A percentile compares a stretch with the other conserved stretches of the same genome.
Conservation (phyloP, 2,329 filamentous ascomycete species). For the Cyphellophora europaea region DNA sequence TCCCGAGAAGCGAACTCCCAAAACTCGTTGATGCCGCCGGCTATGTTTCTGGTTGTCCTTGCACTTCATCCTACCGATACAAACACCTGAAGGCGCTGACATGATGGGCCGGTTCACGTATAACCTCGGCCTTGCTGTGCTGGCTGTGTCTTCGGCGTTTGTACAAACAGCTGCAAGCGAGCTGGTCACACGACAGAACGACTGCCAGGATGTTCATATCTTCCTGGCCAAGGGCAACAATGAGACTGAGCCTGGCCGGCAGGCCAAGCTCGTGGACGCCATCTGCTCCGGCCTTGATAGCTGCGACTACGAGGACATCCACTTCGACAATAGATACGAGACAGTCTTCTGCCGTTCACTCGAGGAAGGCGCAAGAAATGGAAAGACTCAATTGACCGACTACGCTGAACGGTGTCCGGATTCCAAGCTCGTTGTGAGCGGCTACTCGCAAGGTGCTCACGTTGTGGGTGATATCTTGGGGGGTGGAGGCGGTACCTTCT, state of each 20-base stretch:
- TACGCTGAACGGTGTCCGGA: slow-evolving; percentile 17
- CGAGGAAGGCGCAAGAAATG: slow-evolving; percentile 3
- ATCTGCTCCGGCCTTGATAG: slow-evolving; percentile 4
- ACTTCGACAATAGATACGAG: slow-evolving; percentile 9
- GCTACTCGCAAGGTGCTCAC: slow-evolving; percentile 25
- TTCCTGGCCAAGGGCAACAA: neutral
- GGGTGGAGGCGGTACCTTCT: slow-evolving; percentile 18
- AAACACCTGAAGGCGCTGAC: too few relatives aligned
- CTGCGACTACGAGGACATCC: slow-evolving; percentile 11
- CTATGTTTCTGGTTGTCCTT: too few relatives aligned
- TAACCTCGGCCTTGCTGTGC: too few relatives aligned
- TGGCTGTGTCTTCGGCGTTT: too few relatives aligned
- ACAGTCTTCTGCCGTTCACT: slow-evolving; percentile 8
- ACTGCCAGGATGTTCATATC: neutral
- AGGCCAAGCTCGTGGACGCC: neutral
- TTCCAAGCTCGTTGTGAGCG: slow-evolving; percentile 21
- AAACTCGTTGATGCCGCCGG: too few relatives aligned
- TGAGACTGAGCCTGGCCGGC: neutral
- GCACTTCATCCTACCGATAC: too few relatives aligned
- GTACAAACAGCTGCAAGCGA: too few relatives aligned
- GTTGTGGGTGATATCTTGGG: slow-evolving; percentile 22
- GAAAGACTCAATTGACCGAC: slow-evolving; percentile 6
- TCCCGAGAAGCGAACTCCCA: too few relatives aligned
- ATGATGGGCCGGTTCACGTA: too few relatives aligned
- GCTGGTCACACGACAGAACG: too few relatives aligned